phyloP scores from a whole-genome alignment of 2,329 filamentous ascomycete species.

The Apiospora phragmitis region DNA sequence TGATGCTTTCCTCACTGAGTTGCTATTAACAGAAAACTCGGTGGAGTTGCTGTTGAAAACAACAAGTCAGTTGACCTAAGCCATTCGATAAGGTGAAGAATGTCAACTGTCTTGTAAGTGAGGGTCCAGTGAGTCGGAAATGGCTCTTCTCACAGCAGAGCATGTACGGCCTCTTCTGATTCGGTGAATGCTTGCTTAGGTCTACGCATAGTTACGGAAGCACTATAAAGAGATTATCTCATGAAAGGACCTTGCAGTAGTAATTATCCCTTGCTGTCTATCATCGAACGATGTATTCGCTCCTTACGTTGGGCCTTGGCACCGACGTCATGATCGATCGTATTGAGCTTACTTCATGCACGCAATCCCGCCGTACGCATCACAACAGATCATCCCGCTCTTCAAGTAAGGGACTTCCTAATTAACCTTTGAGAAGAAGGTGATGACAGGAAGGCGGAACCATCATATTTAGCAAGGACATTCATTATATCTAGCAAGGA shows the following conservation, averaged over 20 bases:
- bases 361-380: not conserved
- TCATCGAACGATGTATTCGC: not conserved
- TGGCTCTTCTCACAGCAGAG: not conserved
- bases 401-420: not conserved
- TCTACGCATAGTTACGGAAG: not conserved
- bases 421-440: fast-evolving
- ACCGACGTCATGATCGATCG: not conserved
- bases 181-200: not conserved
- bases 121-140: too few relatives aligned
- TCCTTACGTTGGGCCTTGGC: not conserved
- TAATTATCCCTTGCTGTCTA: not conserved
- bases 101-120: not conserved
- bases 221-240: not conserved
- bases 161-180: not conserved
- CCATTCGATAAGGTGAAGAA: not conserved
- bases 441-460: not conserved
- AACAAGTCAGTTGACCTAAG: not conserved
- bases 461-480: not conserved
- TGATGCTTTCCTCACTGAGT: too few relatives aligned
- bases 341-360: not conserved
- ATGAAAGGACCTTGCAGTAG: not conserved
- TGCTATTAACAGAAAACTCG: too few relatives aligned
- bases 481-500: not conserved
- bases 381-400: not conserved
- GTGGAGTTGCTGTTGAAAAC: not conserved